Conservation (phyloP, 1,284 basidiomycete species). For the Kwoniella shivajii region DNA sequence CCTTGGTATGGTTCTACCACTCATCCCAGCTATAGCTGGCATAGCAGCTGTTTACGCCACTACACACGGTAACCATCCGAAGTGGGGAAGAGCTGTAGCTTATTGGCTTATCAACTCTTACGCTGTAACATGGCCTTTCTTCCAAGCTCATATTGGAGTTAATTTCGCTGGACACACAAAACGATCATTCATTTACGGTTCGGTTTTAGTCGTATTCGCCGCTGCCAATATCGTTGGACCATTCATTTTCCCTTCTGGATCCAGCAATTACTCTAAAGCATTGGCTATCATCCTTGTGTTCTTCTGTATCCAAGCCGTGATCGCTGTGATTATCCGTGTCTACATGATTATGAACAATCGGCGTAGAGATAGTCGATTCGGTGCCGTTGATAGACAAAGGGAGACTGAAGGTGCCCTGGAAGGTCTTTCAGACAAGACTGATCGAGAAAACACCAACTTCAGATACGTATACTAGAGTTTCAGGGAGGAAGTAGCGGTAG, state of each 20-base stretch:
- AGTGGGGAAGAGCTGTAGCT: slow-evolving; percentile 21
- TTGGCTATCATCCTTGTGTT: slow-evolving; percentile 20
- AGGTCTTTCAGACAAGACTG: slow-evolving; percentile 18
- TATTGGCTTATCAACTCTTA: slow-evolving; percentile 27
- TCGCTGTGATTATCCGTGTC: slow-evolving; percentile 12
- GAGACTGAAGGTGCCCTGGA: slow-evolving; percentile 17
- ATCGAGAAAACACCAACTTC: slow-evolving; percentile 20
- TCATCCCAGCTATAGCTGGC: slow-evolving; percentile 23
- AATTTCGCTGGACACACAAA: slow-evolving; percentile 25
- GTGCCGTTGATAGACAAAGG: slow-evolving; percentile 6
- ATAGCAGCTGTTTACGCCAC: slow-evolving; percentile 24
- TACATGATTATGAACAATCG: slow-evolving; percentile 18
- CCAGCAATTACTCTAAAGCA: slow-evolving; percentile 16
- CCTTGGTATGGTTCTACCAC: slow-evolving; percentile 18
- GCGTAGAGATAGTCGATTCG: slow-evolving; percentile 10
- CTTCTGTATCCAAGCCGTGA: slow-evolving; percentile 20
- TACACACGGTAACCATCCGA: slow-evolving; percentile 19
- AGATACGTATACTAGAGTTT: slow-evolving; percentile 17
- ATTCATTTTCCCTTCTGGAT: slow-evolving; percentile 21
- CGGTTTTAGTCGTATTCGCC: slow-evolving; percentile 8
- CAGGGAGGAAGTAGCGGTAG: too few relatives aligned
- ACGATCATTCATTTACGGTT: slow-evolving; percentile 20
- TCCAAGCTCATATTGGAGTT: slow-evolving; percentile 17
- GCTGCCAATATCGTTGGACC: slow-evolving; percentile 23
- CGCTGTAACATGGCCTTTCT: slow-evolving; percentile 20